Base-by-base conservation (phyloP, 805 yeast species). In the Saccharomycopsis amapae region DNA sequence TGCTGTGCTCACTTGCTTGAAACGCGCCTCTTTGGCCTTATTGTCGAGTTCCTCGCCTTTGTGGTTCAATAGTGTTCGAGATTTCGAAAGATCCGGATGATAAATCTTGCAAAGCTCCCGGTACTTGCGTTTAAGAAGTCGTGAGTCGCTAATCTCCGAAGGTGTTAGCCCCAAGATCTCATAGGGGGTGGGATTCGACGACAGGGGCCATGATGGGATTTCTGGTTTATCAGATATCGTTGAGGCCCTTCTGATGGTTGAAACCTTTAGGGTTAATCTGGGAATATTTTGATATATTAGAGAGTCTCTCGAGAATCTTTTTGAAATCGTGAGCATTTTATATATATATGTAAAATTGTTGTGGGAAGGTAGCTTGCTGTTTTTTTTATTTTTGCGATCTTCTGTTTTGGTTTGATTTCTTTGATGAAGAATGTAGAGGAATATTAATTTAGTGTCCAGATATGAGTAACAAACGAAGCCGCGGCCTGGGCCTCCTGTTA, bases 31-130 rank as follows among this genome's bases (percentile, higher is more conserved):
- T 40, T 61, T 62, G 5, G 55, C 38, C 9, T 56, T 54, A 3
- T 37, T 39, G 0, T 59, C 55, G 20, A 63, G 42, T 1, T 52
- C 18, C 46, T 46, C n/a, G 30, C 39, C 49, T 45, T 39, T 31
- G 45, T 54, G 17, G 26, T 33, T 37, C 52, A 44, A 12, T 37
- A 46, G 13, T 15, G n/a, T 17, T 22, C 25, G 15, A 10, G 13
- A 23, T 6, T 9, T 19, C 5, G 50, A 41, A 17, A 46, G 54
- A 52, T 77, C 83, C 0, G 83, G 82, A 55, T 77, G 83, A 52
- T 77, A 77, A 5, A 76, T 55, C 55, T 77, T 77, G 22, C 78
- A 73, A 33, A 67, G 58, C 48, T 70, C 65, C 46, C 68, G 67
- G 53, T 72, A 71, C 36, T 69, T 70, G 10, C 58, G 45, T 31